These are phyloP conservation scores for Mollisia scopiformis DNA, from an alignment of 2,329 filamentous ascomycete species.

Conservation along the genomic window DNA sequence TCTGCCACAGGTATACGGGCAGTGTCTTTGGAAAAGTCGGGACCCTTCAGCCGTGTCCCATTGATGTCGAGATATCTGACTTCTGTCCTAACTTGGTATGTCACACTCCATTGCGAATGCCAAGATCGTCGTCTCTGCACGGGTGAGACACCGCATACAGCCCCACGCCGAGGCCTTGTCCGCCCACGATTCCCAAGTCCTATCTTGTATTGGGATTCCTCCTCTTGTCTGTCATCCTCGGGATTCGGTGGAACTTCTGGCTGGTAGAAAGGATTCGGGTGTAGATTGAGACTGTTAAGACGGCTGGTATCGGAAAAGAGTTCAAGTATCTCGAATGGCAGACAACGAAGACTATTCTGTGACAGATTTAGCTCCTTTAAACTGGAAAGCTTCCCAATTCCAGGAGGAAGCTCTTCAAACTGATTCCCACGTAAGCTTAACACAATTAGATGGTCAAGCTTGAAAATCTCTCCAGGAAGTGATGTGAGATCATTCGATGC, in stretches of 20 bases:
- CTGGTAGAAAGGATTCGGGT: conserved; percentile 65
- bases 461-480: conserved; percentile 64
- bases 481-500: conserved; percentile 58
- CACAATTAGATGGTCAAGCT: conserved; percentile 62
- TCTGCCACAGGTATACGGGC: conserved; percentile 18
- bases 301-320: conserved; percentile 51
- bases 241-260: conserved; percentile 33
- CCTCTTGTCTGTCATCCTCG: conserved; percentile 6
- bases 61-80: conserved; percentile 33
- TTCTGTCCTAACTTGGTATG: conserved; percentile 33
- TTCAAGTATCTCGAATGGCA: conserved; percentile 66
- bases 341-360: conserved; percentile 60
- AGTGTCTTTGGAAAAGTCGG: conserved; percentile 20
- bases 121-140: conserved; percentile 12
- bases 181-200: conserved; percentile 8
- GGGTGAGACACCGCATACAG: not conserved
- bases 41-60: conserved; percentile 33
- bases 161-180: conserved; percentile 3
- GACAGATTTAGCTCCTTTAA: conserved; percentile 67
- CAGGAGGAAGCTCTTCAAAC: conserved; percentile 61
- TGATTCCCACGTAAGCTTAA: conserved; percentile 68
- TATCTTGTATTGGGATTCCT: conserved; percentile 15
- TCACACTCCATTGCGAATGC: conserved; percentile 30
- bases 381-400: conserved; percentile 59
- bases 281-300: conserved; percentile 55